Conservation (phyloP, 2,329 filamentous ascomycete species). For the Clarireedia homoeocarpa region DNA sequence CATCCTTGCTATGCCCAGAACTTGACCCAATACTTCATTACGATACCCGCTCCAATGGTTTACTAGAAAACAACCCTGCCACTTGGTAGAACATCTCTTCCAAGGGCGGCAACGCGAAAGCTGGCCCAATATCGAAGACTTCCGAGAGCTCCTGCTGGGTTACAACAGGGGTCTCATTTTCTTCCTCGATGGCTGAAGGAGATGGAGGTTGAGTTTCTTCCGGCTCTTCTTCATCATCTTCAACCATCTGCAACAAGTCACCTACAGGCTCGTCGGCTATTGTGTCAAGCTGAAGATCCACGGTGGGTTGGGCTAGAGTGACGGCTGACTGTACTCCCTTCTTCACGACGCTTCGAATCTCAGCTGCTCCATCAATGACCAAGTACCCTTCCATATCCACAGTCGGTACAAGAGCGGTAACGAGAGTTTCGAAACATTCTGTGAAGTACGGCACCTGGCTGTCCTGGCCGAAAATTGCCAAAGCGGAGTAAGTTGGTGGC, state of each 20-base stretch:
- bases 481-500: slow-evolving; percentile 38
- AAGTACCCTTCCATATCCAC: slow-evolving; percentile 64
- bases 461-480: slow-evolving; percentile 61
- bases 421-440: slow-evolving; percentile 46
- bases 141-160: slow-evolving; percentile 59
- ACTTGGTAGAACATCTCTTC: slow-evolving; percentile 72
- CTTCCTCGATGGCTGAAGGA: slow-evolving; percentile 36
- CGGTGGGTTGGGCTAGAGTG: slow-evolving; percentile 48
- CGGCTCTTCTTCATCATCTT: slow-evolving; percentile 30
- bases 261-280: slow-evolving; percentile 23
- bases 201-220: slow-evolving; percentile 21
- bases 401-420: slow-evolving; percentile 60
- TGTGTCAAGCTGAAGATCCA: slow-evolving; percentile 30
- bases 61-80: slow-evolving; percentile 54
- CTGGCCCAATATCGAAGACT: slow-evolving; percentile 62
- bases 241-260: slow-evolving; percentile 15
- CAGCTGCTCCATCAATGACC: slow-evolving; percentile 66
- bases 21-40: slow-evolving; percentile 8
- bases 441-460: slow-evolving; percentile 51
- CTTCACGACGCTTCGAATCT: slow-evolving; percentile 57
- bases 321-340: slow-evolving; percentile 47
- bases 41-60: slow-evolving; percentile 33
- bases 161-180: slow-evolving; percentile 52
- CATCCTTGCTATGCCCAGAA: slow-evolving; percentile 14
- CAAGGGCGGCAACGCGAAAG: slow-evolving; percentile 62